Conservation (phyloP, 2,329 filamentous ascomycete genomes). For the Fusarium sp. region DNA sequence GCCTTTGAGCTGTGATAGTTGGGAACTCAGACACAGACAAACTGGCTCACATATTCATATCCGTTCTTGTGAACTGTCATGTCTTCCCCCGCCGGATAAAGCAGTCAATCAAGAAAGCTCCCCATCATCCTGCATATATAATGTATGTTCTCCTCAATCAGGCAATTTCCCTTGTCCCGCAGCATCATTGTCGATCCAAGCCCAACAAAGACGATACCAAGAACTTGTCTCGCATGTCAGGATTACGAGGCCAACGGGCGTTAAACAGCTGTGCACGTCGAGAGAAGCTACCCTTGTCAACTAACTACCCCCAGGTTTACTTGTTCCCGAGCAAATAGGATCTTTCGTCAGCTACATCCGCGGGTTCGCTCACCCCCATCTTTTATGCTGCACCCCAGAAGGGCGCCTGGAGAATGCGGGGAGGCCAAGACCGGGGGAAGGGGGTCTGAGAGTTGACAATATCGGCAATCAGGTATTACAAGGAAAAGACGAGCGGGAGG, state of each 20-base stretch:
- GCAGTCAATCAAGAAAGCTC: neutral
- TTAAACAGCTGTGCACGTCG: neutral
- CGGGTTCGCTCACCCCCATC: neutral
- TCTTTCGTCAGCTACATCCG: slow-evolving; percentile 8
- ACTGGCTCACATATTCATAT: slow-evolving; percentile 17
- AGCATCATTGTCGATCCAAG: slow-evolving; percentile 5
- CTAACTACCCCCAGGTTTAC: slow-evolving; percentile 7
- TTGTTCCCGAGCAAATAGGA: slow-evolving; percentile 36
- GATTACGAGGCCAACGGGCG: slow-evolving; percentile 27
- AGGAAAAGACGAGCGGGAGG: slow-evolving; percentile 28
- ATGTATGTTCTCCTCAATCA: slow-evolving; percentile 18
- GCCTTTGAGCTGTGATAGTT: neutral
- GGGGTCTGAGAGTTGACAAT: slow-evolving; percentile 2
- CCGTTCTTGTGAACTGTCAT: slow-evolving; percentile 4
- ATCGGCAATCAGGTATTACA: slow-evolving; percentile 34
- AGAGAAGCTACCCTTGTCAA: slow-evolving; percentile 13
- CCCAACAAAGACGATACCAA: slow-evolving; percentile 25
- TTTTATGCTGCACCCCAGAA: slow-evolving; percentile 25
- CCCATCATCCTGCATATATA: slow-evolving; percentile 11
- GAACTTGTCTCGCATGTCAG: slow-evolving; percentile 26
- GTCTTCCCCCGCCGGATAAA: slow-evolving; percentile 39
- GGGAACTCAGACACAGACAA: neutral
- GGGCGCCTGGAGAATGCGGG: slow-evolving; percentile 35
- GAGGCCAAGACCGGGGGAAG: neutral
- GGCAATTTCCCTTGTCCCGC: slow-evolving; percentile 43